Conservation (phyloP, 2,329 filamentous ascomycete genomes). For the Diaporthe ilicicola region DNA sequence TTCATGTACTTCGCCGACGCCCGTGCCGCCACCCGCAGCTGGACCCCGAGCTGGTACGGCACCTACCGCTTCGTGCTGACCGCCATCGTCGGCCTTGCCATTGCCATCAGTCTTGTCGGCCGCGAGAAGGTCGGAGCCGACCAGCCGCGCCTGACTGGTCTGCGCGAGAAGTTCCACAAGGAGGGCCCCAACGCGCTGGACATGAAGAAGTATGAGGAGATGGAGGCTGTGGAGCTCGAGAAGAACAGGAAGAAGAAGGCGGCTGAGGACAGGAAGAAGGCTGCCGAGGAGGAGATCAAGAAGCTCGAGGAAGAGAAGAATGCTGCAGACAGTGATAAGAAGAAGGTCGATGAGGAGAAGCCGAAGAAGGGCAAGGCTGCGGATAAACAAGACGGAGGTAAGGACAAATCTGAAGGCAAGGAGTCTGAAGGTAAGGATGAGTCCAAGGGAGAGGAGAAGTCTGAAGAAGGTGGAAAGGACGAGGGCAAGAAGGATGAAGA, state of each 20-base stretch:
- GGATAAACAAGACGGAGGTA: conserved; percentile 35
- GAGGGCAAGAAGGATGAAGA: conserved; percentile 29
- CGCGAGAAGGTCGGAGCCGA: conserved; percentile 74
- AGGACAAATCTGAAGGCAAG: conserved; percentile 33
- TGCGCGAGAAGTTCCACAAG: conserved; percentile 50
- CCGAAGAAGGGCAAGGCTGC: conserved; percentile 22
- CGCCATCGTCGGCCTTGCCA: conserved; percentile 84
- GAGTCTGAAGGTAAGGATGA: conserved; percentile 23
- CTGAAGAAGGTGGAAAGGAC: conserved; percentile 20
- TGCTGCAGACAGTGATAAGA: conserved; percentile 37
- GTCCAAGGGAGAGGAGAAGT: conserved; percentile 24
- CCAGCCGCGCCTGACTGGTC: conserved; percentile 44
- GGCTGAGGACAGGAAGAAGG: conserved; percentile 47
- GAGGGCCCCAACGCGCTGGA: conserved; percentile 45
- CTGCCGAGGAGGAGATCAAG: conserved; percentile 41
- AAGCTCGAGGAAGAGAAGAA: conserved; percentile 46
- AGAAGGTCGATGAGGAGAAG: conserved; percentile 33
- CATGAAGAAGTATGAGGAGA: conserved; percentile 54
- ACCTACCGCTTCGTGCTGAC: conserved; percentile 93
- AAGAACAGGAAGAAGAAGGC: conserved; percentile 49
- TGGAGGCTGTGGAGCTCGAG: conserved; percentile 52
- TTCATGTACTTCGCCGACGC: conserved; percentile 87
- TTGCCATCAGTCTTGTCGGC: conserved; percentile 82
- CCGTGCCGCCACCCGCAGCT: conserved; percentile 75
- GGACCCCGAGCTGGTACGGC: conserved; percentile 85